These are phyloP conservation scores for Oryza brachyantha DNA, from an alignment of 176 grass and related monocot genomes.

Conservation along the genomic window DNA sequence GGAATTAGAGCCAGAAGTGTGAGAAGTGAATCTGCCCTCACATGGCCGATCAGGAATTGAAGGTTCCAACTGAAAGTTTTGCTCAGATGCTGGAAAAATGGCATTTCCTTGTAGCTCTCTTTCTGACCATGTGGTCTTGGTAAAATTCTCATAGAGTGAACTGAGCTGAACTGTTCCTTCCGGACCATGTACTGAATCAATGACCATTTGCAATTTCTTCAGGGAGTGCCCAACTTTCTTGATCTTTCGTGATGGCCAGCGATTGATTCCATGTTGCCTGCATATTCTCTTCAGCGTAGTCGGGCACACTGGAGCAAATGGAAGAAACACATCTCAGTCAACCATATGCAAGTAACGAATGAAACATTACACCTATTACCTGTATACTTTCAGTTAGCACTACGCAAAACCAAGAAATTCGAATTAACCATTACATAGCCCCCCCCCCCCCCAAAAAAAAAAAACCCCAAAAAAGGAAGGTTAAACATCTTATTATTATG, in stretches of 20 bases:
- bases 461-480: too few species aligned
- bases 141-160: constrained; percentile 86
- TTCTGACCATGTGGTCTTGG: constrained; percentile 77
- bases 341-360: constrained; percentile 15
- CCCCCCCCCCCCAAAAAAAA: too few species aligned
- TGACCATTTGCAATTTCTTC: constrained; percentile 90
- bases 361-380: not conserved
- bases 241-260: constrained; percentile 98
- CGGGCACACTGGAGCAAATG: constrained; percentile 83
- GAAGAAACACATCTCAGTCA: not conserved
- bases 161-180: constrained; percentile 74
- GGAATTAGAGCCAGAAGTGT: constrained; percentile 69
- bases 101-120: constrained; percentile 33
- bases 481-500: not conserved
- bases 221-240: constrained; percentile 95
- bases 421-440: not conserved
- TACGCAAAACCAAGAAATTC: not conserved
- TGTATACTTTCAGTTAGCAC: not conserved
- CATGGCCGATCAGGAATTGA: constrained; percentile 28
- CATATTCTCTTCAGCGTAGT: constrained; percentile 99
- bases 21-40: constrained; percentile 49
- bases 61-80: constrained; percentile 48
- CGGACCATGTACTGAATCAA: constrained; percentile 80
- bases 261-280: constrained; percentile 84
- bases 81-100: constrained; percentile 38